Conservation (phyloP, 176 grass and related monocot species). For the Musa schizocarpa region DNA sequence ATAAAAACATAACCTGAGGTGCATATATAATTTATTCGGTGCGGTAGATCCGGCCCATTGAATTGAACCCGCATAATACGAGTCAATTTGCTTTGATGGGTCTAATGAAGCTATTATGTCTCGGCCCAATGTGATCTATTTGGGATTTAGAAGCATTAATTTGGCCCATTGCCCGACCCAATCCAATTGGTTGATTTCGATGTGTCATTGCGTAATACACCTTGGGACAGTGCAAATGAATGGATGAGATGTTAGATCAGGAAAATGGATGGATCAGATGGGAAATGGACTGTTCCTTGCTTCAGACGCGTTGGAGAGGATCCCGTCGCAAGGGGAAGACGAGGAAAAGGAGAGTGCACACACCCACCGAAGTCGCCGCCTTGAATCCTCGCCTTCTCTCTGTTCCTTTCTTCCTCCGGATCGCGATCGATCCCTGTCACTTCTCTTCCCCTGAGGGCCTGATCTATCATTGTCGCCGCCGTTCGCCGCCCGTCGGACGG, state of each 20-base stretch:
- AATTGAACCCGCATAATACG: too few relatives aligned
- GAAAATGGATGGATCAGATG: background rate
- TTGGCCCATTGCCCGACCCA: too few relatives aligned
- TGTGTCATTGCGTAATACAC: too few relatives aligned
- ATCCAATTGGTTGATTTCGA: too few relatives aligned
- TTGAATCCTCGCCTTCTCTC: background rate
- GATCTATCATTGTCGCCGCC: background rate
- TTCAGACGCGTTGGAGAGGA: background rate
- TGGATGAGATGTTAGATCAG: too few relatives aligned
- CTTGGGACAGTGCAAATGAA: too few relatives aligned
- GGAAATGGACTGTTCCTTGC: background rate
- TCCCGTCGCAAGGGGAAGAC: background rate
- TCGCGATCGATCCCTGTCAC: background rate
- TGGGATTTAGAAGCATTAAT: too few relatives aligned
- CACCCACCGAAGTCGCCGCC: background rate
- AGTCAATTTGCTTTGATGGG: too few relatives aligned
- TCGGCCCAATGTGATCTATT: too few relatives aligned
- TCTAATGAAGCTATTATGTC: too few relatives aligned
- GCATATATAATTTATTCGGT: too few relatives aligned
- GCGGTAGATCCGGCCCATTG: too few relatives aligned
- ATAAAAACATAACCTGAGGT: background rate
- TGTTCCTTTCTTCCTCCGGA: background rate
- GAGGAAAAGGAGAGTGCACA: background rate
- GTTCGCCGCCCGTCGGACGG: background rate
- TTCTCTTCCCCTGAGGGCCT: background rate